Evolutionary conservation across 108 stramenopile genomes (phyloP).

Genomic region (Pelagomonas calceolata): DNA sequence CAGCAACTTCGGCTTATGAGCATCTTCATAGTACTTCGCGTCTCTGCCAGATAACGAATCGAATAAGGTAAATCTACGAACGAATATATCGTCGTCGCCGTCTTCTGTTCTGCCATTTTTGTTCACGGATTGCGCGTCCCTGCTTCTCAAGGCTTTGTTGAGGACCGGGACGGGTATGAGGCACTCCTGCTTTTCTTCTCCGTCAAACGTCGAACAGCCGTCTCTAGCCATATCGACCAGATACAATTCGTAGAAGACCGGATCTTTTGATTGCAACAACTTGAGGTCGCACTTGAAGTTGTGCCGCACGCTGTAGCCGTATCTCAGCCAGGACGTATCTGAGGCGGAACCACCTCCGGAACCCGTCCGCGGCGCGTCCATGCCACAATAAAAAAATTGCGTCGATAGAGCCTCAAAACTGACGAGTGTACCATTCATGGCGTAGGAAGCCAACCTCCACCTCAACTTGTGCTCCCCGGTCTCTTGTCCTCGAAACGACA

Average conservation of each 20-base stretch:
- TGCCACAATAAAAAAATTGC: constrained; percentile 49
- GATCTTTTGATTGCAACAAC: constrained; percentile 31
- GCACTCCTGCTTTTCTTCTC: constrained; percentile 7
- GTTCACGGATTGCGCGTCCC: neutral
- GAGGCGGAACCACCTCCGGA: constrained; percentile 20
- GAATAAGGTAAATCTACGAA: constrained; percentile 60
- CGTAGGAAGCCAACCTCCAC: constrained; percentile 39
- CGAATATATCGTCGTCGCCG: constrained; percentile 28
- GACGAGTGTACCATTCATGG: constrained; percentile 49
- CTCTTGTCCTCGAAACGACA: constrained; percentile 13
- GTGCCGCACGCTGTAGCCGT: constrained; percentile 33
- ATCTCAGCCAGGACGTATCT: constrained; percentile 33
- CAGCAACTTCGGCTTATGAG: constrained; percentile 9
- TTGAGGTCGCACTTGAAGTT: constrained; percentile 43
- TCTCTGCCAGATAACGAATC: constrained; percentile 35
- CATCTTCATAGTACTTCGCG: neutral
- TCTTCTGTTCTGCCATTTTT: constrained; percentile 40
- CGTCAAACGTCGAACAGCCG: neutral
- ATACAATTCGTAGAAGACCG: constrained; percentile 57
- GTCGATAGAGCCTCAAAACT: constrained; percentile 47
- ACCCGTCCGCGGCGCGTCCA: constrained; percentile 19
- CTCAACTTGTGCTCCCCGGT: constrained; percentile 22
- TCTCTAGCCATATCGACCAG: constrained; percentile 36
- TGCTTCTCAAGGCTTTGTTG: constrained; percentile 28
- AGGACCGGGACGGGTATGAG: constrained; percentile 53